These are phyloP conservation scores for Medicago lupulina DNA, from an alignment of 306 rosid genomes.

Conservation along the genomic window DNA sequence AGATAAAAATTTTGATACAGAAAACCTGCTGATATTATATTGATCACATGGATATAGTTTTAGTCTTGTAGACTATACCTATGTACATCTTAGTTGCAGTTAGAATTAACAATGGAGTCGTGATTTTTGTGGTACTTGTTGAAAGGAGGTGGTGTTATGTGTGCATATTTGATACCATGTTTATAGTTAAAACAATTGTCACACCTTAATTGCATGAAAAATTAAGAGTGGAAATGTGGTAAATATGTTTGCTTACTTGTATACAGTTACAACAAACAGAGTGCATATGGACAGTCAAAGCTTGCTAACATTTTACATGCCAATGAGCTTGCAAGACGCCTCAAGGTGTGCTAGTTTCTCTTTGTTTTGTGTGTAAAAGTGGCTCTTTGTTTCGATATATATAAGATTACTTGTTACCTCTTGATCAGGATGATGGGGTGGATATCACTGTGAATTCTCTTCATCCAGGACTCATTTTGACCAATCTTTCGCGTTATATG, in stretches of 20 bases:
- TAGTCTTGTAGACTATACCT: neutral
- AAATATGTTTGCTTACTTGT: conserved; percentile 32
- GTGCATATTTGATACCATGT: neutral
- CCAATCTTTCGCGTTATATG: conserved; percentile 71
- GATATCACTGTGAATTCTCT: conserved; percentile 81
- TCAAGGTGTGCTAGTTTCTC: conserved; percentile 54
- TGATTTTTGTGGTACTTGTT: neutral
- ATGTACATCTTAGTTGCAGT: neutral
- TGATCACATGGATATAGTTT: neutral
- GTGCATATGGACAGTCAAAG: conserved; percentile 95
- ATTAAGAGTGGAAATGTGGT: conserved; percentile 3
- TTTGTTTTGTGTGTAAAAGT: conserved; percentile 6
- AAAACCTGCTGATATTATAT: conserved; percentile 31
- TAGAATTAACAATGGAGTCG: neutral
- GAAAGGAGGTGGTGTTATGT: neutral
- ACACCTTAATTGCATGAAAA: conserved; percentile 6
- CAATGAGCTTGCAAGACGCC: conserved; percentile 72
- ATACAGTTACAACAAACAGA: conserved; percentile 65
- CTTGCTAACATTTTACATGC: conserved; percentile 88
- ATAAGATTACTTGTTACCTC: conserved; percentile 38
- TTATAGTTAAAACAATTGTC: neutral
- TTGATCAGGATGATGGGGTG: conserved; percentile 72
- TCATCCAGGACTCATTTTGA: conserved; percentile 81
- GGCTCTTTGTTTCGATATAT: neutral
- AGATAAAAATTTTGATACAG: neutral